Conservation (phyloP, 176 grass and related monocot genomes). For the Aechmea fasciata region DNA sequence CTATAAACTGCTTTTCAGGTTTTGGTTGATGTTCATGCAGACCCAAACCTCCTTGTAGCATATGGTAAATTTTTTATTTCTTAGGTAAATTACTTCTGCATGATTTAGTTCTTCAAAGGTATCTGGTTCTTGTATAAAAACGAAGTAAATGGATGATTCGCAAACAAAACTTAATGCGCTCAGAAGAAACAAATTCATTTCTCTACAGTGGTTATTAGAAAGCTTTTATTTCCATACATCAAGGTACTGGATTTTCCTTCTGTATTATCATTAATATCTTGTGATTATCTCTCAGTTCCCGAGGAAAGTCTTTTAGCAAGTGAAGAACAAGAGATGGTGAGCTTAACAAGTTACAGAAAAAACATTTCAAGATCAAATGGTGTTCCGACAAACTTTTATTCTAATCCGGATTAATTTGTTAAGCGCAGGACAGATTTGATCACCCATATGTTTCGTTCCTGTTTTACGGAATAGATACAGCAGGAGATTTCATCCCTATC, state of each 20-base stretch:
- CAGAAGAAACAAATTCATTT: no score
- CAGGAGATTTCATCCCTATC: slow-evolving; percentile 85
- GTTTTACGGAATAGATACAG: slow-evolving; percentile 70
- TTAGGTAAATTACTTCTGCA: slow-evolving; percentile 9
- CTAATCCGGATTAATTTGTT: slow-evolving; percentile 3
- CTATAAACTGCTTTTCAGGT: slow-evolving; percentile 42
- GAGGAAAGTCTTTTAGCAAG: slow-evolving; percentile 78
- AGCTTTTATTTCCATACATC: no score
- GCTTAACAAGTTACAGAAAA: not conserved
- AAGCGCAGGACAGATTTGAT: slow-evolving; percentile 65
- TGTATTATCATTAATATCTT: not conserved
- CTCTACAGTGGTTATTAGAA: no score
- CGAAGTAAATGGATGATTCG: no score
- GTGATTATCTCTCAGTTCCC: slow-evolving; percentile 46
- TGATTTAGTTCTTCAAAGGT: slow-evolving; percentile 5
- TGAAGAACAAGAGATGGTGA: slow-evolving; percentile 53
- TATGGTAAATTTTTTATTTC: slow-evolving; percentile 58
- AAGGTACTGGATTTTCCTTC: not conserved
- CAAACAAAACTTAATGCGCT: no score
- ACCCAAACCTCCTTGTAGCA: slow-evolving; percentile 91
- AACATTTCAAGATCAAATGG: no score
- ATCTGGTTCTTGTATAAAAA: no score
- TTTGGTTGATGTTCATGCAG: slow-evolving; percentile 82
- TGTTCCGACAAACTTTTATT: not conserved
- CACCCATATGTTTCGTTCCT: slow-evolving; percentile 80